Conservation (phyloP, 768 basidiomycete genomes). For the Pleurotus salmoneostramineus region DNA sequence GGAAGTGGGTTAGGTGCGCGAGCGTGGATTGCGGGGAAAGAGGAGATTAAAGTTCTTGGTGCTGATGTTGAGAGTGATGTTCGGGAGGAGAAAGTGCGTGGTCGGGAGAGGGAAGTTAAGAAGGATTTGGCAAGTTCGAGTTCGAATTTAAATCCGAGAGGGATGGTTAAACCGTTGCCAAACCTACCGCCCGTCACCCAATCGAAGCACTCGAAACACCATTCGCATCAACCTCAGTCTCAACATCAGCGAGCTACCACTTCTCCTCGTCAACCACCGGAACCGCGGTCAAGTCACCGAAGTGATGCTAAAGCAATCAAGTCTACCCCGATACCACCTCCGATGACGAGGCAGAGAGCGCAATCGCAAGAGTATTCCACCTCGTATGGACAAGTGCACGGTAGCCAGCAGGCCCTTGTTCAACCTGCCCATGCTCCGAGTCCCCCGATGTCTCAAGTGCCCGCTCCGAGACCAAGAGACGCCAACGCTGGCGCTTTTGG, state of each 20-base stretch:
- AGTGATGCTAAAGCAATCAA: neutral
- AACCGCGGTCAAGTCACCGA: neutral
- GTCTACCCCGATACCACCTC: neutral
- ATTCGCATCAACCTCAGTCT: neutral
- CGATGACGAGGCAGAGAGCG: constrained; percentile 1
- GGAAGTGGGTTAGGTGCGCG: neutral
- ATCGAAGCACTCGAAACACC: neutral
- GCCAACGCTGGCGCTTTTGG: neutral
- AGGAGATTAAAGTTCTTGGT: neutral
- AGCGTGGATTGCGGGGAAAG: constrained; percentile 1
- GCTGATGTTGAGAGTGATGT: neutral
- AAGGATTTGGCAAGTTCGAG: neutral
- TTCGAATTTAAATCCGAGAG: neutral
- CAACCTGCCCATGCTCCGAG: neutral
- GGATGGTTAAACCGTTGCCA: neutral
- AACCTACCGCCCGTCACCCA: neutral
- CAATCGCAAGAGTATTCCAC: neutral
- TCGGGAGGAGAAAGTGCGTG: neutral
- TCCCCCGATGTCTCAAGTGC: neutral
- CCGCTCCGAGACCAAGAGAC: no score
- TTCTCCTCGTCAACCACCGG: no score
- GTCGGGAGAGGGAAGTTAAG: neutral
- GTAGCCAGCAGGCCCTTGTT: neutral
- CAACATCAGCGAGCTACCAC: neutral
- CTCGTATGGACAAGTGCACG: neutral